Conservation (phyloP, 2,329 filamentous ascomycete genomes). For the Aspergillus calidoustus region DNA sequence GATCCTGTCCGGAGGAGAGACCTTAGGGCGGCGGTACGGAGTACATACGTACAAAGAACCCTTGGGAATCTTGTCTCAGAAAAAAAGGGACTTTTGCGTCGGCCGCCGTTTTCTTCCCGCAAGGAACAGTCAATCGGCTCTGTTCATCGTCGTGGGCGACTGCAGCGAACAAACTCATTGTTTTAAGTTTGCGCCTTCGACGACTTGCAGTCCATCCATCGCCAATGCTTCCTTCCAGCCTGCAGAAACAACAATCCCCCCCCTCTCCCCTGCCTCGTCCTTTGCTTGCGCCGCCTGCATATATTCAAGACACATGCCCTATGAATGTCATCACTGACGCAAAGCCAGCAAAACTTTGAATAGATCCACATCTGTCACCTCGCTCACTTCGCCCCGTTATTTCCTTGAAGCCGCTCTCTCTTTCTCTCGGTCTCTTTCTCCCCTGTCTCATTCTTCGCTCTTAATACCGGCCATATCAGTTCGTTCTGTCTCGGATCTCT, state of each 20-base stretch:
- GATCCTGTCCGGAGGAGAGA: constrained; percentile 6
- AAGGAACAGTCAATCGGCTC: constrained; percentile 10
- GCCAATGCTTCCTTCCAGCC: constrained; percentile 19
- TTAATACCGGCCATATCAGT: constrained; percentile 17
- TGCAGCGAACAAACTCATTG: constrained; percentile 41
- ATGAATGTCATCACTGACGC: constrained; percentile 20
- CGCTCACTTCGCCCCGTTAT: constrained; percentile 17
- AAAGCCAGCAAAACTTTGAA: constrained; percentile 10
- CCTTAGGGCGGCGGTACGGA: constrained; percentile 17
- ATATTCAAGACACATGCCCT: constrained; percentile 11
- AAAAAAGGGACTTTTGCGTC: constrained; percentile 19
- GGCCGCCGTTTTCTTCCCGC: constrained; percentile 12
- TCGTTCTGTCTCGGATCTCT: constrained; percentile 18
- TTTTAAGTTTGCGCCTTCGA: constrained; percentile 28
- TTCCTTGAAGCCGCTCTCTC: constrained; percentile 19
- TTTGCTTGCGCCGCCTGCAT: constrained; percentile 22
- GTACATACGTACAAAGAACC: constrained; percentile 10
- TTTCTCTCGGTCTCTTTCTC: neutral
- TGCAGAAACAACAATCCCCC: constrained; percentile 18
- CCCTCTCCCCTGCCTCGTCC: constrained; percentile 10
- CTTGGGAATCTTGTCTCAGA: constrained; percentile 20
- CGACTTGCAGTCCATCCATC: constrained; percentile 21
- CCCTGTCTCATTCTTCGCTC: constrained; percentile 11
- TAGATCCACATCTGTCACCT: constrained; percentile 15
- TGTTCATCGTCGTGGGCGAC: constrained; percentile 22